Evolutionary conservation across 805 yeast genomes (phyloP), one percentile per base, ranked within the genome.

Genomic region (Saturnispora silvae): DNA sequence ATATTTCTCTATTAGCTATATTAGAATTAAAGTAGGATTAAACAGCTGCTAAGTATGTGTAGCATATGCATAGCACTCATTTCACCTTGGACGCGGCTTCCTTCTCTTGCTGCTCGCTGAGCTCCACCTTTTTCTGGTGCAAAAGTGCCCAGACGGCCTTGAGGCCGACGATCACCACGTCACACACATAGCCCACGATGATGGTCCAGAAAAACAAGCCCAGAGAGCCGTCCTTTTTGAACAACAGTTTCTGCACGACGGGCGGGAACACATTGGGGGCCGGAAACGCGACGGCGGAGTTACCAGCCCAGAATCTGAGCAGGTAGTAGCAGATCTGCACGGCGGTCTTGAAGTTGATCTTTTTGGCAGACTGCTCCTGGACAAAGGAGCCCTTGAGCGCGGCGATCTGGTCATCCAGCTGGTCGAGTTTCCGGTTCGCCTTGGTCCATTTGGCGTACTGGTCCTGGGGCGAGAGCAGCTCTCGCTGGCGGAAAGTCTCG

Each of bases 391-490:
- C 10, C 25, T 24, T 27, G 18, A 13, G 20, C 16, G 47, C 40
- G 14, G 65, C 68, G 30, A 80, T 60, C 42, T 81, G 75, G 13
- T 57, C 63, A 31, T 67, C 64, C 34, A 82, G 51, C 41, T 70
- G 67, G 45, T 79, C 86, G 40, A 68, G 61, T 47, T 68, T 70
- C 34, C 98, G 70, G 51, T 85, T 87, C 44, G 87, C 65, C 55
- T 85, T 85, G 1, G 96, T 94, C 97, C 97, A 92, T 51, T 73
- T 78, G 20, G 96, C 96, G 56, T 89, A 92, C 50, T 92, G 77
- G 54, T 92, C 96, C 57, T 89, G 96, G 2, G 96, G 89, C 38
- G 84, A 73, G 8, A 86, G 71, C 2, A 65, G 44, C 22, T 72
- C 63, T 43, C 85, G 70, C 47, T 32, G 16, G 24, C 13, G 4